Evolutionary conservation across 1,284 basidiomycete species (phyloP).

Genomic region (Inonotus obliquus): DNA sequence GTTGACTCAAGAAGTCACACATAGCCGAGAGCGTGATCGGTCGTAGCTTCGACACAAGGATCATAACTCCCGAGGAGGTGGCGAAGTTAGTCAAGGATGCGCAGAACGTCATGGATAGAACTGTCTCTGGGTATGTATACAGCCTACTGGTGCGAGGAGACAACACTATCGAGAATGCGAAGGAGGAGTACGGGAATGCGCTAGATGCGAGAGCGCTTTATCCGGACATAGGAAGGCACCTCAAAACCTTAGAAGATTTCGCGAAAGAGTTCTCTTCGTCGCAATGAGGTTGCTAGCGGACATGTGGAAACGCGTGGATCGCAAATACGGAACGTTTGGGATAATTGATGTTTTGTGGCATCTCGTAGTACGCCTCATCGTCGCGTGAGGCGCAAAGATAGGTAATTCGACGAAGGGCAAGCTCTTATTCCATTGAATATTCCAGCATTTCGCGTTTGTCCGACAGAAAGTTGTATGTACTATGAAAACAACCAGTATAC

Average conservation of each 20-base stretch:
- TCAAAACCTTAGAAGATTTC: not conserved
- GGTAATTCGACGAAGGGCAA: too few species aligned
- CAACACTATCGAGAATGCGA: constrained; percentile 17
- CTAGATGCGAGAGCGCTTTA: constrained; percentile 17
- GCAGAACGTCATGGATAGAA: not conserved
- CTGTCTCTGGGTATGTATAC: not conserved
- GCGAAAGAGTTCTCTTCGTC: constrained; percentile 8
- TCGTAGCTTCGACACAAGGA: not conserved
- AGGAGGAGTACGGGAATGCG: constrained; percentile 12
- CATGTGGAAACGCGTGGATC: too few species aligned
- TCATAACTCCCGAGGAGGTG: not conserved
- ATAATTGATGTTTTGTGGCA: too few species aligned
- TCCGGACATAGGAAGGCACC: constrained; percentile 10
- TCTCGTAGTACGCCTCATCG: too few species aligned
- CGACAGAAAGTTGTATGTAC: too few species aligned
- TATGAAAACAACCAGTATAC: too few species aligned
- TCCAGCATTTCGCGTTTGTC: too few species aligned
- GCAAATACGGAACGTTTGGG: too few species aligned
- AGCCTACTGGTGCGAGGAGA: constrained; percentile 11
- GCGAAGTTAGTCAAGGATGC: not conserved
- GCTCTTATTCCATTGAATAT: too few species aligned
- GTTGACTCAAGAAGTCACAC: constrained; percentile 26
- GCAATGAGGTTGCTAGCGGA: too few species aligned
- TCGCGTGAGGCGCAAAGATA: too few species aligned
- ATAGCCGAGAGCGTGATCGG: constrained; percentile 3